Percentiles rank a stretch among this genome's conserved stretches.
Evolutionary conservation across 163 green algal genomes (phyloP).

Genomic region (Dunaliella salina): DNA sequence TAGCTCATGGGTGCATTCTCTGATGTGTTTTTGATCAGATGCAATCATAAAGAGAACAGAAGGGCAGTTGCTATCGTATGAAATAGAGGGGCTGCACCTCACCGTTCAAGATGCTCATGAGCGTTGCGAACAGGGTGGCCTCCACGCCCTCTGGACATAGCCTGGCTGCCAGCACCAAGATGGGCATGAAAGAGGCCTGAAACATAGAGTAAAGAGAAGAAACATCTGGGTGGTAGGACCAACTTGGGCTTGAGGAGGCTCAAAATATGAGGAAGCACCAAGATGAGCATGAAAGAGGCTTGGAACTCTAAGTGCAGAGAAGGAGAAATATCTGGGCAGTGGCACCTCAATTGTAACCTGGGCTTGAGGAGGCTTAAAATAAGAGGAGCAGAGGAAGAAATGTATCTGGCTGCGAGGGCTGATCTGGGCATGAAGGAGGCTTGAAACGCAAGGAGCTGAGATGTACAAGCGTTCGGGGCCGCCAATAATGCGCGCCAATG

Average conservation of each 20-base stretch:
- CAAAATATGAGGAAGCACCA: background rate
- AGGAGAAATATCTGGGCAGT: background rate
- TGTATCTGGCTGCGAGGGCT: no score
- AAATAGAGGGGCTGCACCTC: no score
- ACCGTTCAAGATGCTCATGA: constrained; percentile 52
- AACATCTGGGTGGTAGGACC: background rate
- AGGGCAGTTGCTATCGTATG: no score
- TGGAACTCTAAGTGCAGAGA: constrained; percentile 35
- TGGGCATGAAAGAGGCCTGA: constrained; percentile 91
- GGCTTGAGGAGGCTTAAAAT: background rate
- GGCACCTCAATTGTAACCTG: background rate
- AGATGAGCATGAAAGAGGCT: constrained; percentile 40
- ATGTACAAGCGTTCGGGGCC: no score
- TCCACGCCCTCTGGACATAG: constrained; percentile 91
- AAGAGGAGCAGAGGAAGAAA: background rate
- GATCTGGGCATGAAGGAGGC: constrained; percentile 43
- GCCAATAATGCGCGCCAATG: no score
- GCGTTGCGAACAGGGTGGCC: constrained; percentile 92
- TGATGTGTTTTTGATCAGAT: no score
- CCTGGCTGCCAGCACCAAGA: constrained; percentile 89
- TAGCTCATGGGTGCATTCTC: no score
- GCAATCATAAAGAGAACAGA: no score
- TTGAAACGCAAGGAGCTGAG: constrained; percentile 38
- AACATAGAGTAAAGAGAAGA: background rate
- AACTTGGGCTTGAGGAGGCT: background rate